Evolutionary conservation across 2,329 filamentous ascomycete genomes (phyloP), one percentile per base, ranked within the genome.

Genomic region (Lachnellula cervina): DNA sequence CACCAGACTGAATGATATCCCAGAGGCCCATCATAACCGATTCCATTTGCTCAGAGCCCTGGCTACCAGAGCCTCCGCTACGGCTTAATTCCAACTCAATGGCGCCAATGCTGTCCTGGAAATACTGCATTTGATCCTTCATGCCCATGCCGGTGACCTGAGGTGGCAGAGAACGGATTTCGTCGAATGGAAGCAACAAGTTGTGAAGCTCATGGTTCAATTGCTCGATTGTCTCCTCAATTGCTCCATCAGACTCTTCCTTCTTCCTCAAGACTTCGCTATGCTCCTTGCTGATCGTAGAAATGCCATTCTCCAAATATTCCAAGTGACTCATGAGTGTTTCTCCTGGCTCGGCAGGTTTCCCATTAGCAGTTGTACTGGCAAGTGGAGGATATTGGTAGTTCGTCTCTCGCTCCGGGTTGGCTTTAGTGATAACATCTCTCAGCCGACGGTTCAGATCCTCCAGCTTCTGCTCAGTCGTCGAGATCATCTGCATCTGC

Each of bases 301-400:
- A 74, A 34, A 94, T 72, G 1, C 83, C 82, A 63, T 81, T 80
- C 56, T 88, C 84, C 3, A 95, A 76, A 64, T 90, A 92, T 42
- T 86, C 82, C 19, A 94, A 71, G 66, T 92, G 87, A 40, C 68
- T 74, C 28, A 71, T 70, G 21, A 86, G 69, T 54, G 77, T 72
- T 17, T 77, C 74, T 7, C 76, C 76, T 14, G 79, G 71, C 51
- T 77, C 74, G 17, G 66, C 62, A 58, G 69, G 40, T 64, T 66
- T 57, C n/a, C 63, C 64, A 44, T 73, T 71, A 35, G 66, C 65
- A 60, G 81, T 79, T 56, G 76, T 76, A 16, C 74, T 74, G 21
- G 61, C 61, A 17, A 60, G 50, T 40, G 66, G 65, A 37, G 66
- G 64, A 32, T 52, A 35, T 2, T 52, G 54, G n/a, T 62, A 64